Evolutionary conservation across 768 basidiomycete genomes (phyloP).

Genomic region (Leccinum olivaceopallidum): DNA sequence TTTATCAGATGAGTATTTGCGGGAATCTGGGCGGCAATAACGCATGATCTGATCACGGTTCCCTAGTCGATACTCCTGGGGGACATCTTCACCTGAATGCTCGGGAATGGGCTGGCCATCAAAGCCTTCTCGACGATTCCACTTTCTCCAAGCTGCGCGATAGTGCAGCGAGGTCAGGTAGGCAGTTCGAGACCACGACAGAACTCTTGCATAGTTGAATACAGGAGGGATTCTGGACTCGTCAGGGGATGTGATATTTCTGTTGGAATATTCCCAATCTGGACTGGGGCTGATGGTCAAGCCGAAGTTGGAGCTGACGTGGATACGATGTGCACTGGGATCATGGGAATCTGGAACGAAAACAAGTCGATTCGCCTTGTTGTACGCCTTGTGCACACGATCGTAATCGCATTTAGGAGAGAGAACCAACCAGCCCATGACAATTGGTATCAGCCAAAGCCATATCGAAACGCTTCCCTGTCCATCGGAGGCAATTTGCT

Average conservation of each 20-base stretch:
- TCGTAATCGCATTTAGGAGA: conserved; percentile 40
- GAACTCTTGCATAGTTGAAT: conserved; percentile 26
- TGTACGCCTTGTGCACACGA: conserved; percentile 26
- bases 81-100: neutral
- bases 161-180: conserved; percentile 20
- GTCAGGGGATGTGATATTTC: conserved; percentile 21
- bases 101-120: neutral
- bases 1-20: neutral
- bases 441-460: conserved; percentile 45
- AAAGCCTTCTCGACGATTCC: conserved; percentile 1
- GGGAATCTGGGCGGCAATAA: conserved; percentile 15
- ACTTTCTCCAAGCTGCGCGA: conserved; percentile 16
- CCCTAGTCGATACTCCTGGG: conserved; percentile 20
- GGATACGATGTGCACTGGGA: neutral
- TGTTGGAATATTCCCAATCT: neutral
- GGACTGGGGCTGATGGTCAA: conserved; percentile 17
- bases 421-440: conserved; percentile 42
- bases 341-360: conserved; percentile 1
- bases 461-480: conserved; percentile 41
- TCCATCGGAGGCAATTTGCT: conserved; percentile 33
- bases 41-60: conserved; percentile 15
- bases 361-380: conserved; percentile 12
- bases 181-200: conserved; percentile 23
- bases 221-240: conserved; percentile 8
- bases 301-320: conserved; percentile 10